A percentile compares a stretch with the other conserved stretches of the same genome.
phyloP scores from a whole-genome alignment of 148 eudicot species.

The Fagopyrum homotropicum region DNA sequence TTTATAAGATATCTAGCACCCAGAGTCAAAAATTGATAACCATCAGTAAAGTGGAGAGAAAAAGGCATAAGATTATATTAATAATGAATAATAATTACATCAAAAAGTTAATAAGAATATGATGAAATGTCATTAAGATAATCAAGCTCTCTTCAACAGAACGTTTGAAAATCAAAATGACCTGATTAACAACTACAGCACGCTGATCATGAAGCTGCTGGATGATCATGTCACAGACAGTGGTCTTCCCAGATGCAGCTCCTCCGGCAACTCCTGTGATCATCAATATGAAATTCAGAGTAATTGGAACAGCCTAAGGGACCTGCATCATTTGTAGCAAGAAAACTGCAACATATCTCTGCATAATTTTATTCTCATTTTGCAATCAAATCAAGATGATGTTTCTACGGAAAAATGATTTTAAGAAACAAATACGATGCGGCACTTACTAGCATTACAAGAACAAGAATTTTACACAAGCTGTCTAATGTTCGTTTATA shows the following conservation, averaged over 20 bases:
- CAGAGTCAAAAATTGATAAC: background rate
- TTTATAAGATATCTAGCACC: background rate
- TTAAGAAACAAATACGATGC: background rate
- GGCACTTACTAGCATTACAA: background rate
- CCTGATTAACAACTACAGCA: slow-evolving; percentile 97
- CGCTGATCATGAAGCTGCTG: slow-evolving; percentile 99
- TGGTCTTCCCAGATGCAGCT: slow-evolving; percentile 95
- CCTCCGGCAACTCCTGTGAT: slow-evolving; percentile 96
- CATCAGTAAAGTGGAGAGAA: background rate
- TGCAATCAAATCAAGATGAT: background rate
- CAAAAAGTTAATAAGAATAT: background rate
- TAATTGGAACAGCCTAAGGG: background rate
- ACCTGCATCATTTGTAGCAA: background rate
- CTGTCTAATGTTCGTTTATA: background rate
- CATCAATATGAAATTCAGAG: background rate
- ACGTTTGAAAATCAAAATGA: slow-evolving; percentile 13
- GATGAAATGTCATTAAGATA: background rate
- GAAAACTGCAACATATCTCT: background rate
- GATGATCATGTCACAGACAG: slow-evolving; percentile 97
- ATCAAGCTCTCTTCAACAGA: background rate
- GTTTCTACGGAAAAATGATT: background rate
- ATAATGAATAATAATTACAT: background rate
- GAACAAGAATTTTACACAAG: background rate
- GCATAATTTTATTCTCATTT: background rate
- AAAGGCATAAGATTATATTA: background rate